Conservation (phyloP, 305 asterid species). For the Solanum hybrid region DNA sequence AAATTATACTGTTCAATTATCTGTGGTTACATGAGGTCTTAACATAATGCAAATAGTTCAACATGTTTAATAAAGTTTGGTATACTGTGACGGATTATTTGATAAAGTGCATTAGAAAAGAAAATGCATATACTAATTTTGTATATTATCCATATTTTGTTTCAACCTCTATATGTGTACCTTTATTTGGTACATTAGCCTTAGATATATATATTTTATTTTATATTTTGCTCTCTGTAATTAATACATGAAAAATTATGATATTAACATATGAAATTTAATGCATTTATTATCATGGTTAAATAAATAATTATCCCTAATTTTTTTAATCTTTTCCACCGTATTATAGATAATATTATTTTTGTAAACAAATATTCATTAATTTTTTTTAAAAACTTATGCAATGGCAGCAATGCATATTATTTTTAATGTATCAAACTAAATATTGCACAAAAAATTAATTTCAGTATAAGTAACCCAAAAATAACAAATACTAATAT, state of each 20-base stretch:
- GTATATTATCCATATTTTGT: not conserved
- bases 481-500: too few species aligned
- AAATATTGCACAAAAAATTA: too few species aligned
- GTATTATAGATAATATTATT: too few species aligned
- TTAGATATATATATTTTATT: not conserved
- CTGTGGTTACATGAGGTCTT: not conserved
- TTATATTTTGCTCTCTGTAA: too few species aligned
- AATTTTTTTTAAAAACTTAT: too few species aligned
- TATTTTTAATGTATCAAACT: too few species aligned
- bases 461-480: not conserved
- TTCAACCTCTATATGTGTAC: not conserved
- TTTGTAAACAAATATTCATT: too few species aligned
- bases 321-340: not conserved
- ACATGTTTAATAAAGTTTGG: not conserved
- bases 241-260: too few species aligned
- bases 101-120: not conserved
- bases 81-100: not conserved
- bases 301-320: not conserved
- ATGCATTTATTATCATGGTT: not conserved
- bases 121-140: not conserved
- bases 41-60: not conserved
- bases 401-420: accelerated
- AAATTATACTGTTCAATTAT: not conserved
- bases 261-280: not conserved
- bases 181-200: not conserved